Base-by-base conservation (phyloP, 2,329 filamentous ascomycete species). In the Pestalotiopsis sp. region DNA sequence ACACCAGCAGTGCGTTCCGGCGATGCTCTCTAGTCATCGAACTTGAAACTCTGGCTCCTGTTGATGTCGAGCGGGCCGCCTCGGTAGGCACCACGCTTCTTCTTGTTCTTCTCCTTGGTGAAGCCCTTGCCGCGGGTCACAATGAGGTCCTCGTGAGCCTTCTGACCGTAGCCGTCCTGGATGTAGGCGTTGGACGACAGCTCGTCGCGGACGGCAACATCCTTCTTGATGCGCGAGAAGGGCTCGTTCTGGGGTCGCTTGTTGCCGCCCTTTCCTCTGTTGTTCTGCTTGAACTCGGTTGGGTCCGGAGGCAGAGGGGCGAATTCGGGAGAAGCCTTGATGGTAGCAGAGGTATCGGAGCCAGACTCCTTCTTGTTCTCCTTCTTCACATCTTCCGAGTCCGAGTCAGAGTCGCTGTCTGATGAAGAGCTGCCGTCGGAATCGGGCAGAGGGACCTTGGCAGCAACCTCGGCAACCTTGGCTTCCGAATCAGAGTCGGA, bases 31-130 rank as follows among this genome's bases (percentile, higher is more conserved):
- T 88, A 97, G 76, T 97, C 93, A 2, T 98, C 94, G 81, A 99
- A 99, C 84, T 97, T 98, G 84, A 97, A 92, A 69, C 93, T 92
- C 82, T 95, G 95, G 72, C 92, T 92, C 23, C 91, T 90, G 14
- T 87, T 82, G 66, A 95, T 92, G 78, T 99, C 95, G 76, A 99
- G 97, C 66, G 87, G 82, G 6, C 96, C 96, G 59, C 96, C 96
- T 62, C 92, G 90, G 86, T 97, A 99, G 73, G 92, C 93, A 64
- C 96, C 96, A 75, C 90, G 87, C 87, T 94, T 95, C 88, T 94
- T 96, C 87, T 99, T 99, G 84, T 99, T 99, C 90, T 99, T 99
- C 85, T 98, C 96, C 86, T 99, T 99, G 70, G 95, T 98, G 83
- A 99, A 99, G 3, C 94, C 94, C 84, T 98, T 98, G 76, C 96